A percentile compares a stretch with the other conserved stretches of the same genome.
Evolutionary conservation across 106 monocot species (phyloP).

Genomic region (Phalaenopsis equestris): DNA sequence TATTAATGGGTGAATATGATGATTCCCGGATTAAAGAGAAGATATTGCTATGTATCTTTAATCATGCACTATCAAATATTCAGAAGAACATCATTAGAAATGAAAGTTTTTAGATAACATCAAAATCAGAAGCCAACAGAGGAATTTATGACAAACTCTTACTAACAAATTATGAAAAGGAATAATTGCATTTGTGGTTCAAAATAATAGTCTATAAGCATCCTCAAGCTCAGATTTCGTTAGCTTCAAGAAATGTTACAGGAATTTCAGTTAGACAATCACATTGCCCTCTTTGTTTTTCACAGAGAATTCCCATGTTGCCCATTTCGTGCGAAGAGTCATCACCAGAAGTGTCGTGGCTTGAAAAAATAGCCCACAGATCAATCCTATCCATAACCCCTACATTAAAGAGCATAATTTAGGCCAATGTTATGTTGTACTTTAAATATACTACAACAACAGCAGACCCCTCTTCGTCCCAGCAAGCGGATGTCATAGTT

Average conservation of each 20-base stretch:
- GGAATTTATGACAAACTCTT: background rate
- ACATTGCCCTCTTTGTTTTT: background rate
- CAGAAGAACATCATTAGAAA: too few species aligned
- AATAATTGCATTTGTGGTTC: background rate
- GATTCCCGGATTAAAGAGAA: too few species aligned
- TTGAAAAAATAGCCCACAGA: slow-evolving; percentile 71
- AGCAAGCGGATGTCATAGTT: too few species aligned
- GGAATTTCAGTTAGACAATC: background rate
- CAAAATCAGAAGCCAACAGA: background rate
- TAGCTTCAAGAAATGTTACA: background rate
- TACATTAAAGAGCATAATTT: slow-evolving; percentile 16
- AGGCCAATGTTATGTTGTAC: background rate
- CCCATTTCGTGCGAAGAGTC: slow-evolving; percentile 57
- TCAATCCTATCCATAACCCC: slow-evolving; percentile 82
- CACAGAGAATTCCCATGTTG: slow-evolving; percentile 7
- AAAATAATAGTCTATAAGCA: background rate
- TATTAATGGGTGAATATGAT: too few species aligned
- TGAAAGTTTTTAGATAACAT: background rate
- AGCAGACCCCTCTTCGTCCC: too few species aligned
- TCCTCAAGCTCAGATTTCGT: background rate
- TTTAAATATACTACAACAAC: too few species aligned
- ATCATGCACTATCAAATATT: too few species aligned
- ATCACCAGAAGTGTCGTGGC: slow-evolving; percentile 50
- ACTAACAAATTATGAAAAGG: background rate
- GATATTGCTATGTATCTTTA: too few species aligned